A percentile compares a stretch with the other conserved stretches of the same genome.
Conservation (phyloP, 2,329 filamentous ascomycete genomes). For the Cercospora sp. region DNA sequence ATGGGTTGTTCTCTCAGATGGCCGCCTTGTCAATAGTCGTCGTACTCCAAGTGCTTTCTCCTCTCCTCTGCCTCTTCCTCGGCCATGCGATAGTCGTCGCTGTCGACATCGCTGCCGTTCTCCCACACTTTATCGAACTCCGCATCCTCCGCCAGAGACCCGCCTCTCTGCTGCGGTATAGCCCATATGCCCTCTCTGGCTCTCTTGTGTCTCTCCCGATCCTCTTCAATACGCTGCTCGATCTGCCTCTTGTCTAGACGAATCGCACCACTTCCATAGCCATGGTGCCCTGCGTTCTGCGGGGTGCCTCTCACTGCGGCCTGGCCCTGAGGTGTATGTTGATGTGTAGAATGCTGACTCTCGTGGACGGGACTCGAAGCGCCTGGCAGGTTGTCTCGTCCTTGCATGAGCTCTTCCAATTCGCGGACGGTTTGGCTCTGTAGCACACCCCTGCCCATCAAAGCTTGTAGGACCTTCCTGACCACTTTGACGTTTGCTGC, state of each 20-base stretch:
- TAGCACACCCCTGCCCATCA: conserved; percentile 68
- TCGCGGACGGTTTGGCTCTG: conserved; percentile 72
- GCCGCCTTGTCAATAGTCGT: conserved; percentile 29
- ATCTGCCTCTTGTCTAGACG: conserved; percentile 81
- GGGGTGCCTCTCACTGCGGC: conserved; percentile 28
- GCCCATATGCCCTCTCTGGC: conserved; percentile 93
- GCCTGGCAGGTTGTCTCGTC: conserved; percentile 58
- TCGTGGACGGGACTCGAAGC: conserved; percentile 22
- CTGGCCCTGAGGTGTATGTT: conserved; percentile 7
- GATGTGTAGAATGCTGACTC: conserved; percentile 8
- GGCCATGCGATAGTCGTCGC: conserved; percentile 78
- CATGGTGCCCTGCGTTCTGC: conserved; percentile 27
- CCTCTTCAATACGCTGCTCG: conserved; percentile 95
- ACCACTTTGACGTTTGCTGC: conserved; percentile 88
- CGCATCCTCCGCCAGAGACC: conserved; percentile 59
- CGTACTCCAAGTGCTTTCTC: conserved; percentile 49
- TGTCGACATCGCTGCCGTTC: conserved; percentile 80
- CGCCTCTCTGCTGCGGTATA: conserved; percentile 48
- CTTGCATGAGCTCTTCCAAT: conserved; percentile 80
- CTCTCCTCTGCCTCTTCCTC: conserved; percentile 70
- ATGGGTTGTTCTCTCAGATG: background rate
- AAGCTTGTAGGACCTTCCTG: conserved; percentile 63
- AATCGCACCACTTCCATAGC: conserved; percentile 32
- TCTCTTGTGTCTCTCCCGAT: conserved; percentile 90
- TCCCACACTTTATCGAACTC: conserved; percentile 85